Conservation (phyloP, 208 protist genomes). For the Trypanosoma brucei region DNA sequence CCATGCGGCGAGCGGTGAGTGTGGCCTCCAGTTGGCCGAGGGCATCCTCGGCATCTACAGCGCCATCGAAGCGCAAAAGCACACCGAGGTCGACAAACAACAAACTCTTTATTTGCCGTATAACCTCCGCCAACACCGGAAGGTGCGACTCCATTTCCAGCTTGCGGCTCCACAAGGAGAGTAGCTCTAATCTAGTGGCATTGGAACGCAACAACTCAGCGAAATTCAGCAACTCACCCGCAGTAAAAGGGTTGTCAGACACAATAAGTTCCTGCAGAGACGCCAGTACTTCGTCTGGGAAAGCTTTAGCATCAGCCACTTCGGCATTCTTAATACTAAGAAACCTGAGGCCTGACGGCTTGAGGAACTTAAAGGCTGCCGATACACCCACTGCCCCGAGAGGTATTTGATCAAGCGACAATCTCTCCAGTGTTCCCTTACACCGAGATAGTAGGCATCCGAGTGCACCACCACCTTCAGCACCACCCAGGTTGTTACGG, state of each 20-base stretch:
- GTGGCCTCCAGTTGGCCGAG: conserved; percentile 48
- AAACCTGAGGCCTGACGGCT: conserved; percentile 23
- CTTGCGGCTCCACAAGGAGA: conserved; percentile 63
- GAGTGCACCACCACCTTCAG: conserved; percentile 32
- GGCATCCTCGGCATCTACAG: conserved; percentile 25
- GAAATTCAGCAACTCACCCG: conserved; percentile 26
- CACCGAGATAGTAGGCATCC: conserved; percentile 39
- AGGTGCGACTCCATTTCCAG: conserved; percentile 50
- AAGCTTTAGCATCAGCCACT: conserved; percentile 19
- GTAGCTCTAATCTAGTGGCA: conserved; percentile 24
- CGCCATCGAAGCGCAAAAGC: conserved; percentile 46
- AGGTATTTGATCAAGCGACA: conserved; percentile 48
- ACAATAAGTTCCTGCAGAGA: conserved; percentile 41
- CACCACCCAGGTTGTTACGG: conserved; percentile 41
- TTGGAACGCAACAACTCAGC: conserved; percentile 17
- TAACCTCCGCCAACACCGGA: conserved; percentile 24
- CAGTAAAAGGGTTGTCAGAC: conserved; percentile 36
- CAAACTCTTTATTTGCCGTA: conserved; percentile 29
- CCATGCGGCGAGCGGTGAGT: conserved; percentile 35
- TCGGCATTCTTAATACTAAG: conserved; percentile 43
- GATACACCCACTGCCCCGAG: conserved; percentile 35
- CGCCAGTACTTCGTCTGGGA: conserved; percentile 28
- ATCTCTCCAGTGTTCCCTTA: conserved; percentile 30
- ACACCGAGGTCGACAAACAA: conserved; percentile 64
- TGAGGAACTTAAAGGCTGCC: conserved; percentile 24